phyloP scores from a whole-genome alignment of 1,284 basidiomycete genomes.

The Marasmius fiardii region DNA sequence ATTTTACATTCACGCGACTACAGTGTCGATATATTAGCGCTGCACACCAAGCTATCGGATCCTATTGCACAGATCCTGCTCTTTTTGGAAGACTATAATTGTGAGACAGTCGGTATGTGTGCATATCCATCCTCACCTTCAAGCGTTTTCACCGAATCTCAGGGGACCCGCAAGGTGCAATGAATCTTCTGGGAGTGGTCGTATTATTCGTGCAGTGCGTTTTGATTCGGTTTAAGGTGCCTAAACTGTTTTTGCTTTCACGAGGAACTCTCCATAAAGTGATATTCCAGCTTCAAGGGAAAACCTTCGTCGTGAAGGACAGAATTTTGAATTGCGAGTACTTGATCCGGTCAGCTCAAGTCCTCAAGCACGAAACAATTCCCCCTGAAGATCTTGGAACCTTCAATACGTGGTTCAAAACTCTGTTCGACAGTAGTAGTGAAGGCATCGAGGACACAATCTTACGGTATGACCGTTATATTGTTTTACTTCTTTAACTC shows the following conservation, averaged over 20 bases:
- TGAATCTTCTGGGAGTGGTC: slow-evolving; percentile 71
- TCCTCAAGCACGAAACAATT: slow-evolving; percentile 40
- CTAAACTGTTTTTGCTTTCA: slow-evolving; percentile 17
- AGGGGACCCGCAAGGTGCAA: slow-evolving; percentile 81
- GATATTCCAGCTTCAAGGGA: slow-evolving; percentile 29
- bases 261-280: slow-evolving; percentile 8
- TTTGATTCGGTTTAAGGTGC: slow-evolving; percentile 60
- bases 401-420: slow-evolving; percentile 66
- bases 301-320: slow-evolving; percentile 37
- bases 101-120: slow-evolving; percentile 69
- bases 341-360: slow-evolving; percentile 44
- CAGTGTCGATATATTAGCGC: slow-evolving; percentile 63
- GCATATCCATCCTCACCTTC: background rate
- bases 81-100: slow-evolving; percentile 72
- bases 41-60: slow-evolving; percentile 64
- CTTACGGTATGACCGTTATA: slow-evolving; percentile 46
- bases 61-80: slow-evolving; percentile 57
- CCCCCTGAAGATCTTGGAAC: slow-evolving; percentile 46
- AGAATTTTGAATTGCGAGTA: slow-evolving; percentile 47
- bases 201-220: slow-evolving; percentile 68
- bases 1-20: slow-evolving; percentile 53
- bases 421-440: slow-evolving; percentile 69
- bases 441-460: slow-evolving; percentile 82
- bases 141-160: slow-evolving; percentile 10
- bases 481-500: slow-evolving; percentile 2